Base-by-base conservation (phyloP, 805 yeast species). In the Candida montana region DNA sequence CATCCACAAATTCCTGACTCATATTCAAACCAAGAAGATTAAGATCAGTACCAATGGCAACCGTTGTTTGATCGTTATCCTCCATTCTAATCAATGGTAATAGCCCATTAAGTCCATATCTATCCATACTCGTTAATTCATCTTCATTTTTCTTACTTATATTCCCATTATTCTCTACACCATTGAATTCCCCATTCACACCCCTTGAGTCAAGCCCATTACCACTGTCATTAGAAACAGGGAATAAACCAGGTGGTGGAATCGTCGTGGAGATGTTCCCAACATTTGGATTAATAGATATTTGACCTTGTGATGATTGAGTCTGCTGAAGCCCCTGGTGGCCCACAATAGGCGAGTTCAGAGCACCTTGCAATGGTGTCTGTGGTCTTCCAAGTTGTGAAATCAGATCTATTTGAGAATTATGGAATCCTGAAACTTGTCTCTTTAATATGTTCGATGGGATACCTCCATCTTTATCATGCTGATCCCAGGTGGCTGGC, bases 21-120 rank as follows among this genome's bases (percentile, higher is more conserved):
- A 85, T 62, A 51, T 82, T 81, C 32, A 84, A 63, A 1, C 91
- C 93, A 27, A 81, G 59, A 53, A 78, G 73, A 42, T 74, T 75
- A 34, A 86, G 63, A 55, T 88, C 95, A 21, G 80, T 79, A 9
- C 95, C 95, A 42, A 83, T 68, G 6, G 90, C 83, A 37, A 83
- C 76, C 17, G 77, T 71, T 10, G 79, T 74, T 45, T 77, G 74
- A 44, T 83, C 91, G 28, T 62, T 70, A 45, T 75, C 73, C 40
- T 81, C 86, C 74, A 77, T 74, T 41, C 72, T 73, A 36, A 83
- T 68, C 16, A 85, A 67, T 15, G 79, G 69, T 13, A 74, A 51
- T 31, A 87, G 63, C 0, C 89, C 90, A 42, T 72, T 71, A 41
- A 88, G 61, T 1, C 95, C 95, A 59, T 70, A 87, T 53, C 67